phyloP scores from a whole-genome alignment of 306 rosid species.

The Phaseolus lunatus region DNA sequence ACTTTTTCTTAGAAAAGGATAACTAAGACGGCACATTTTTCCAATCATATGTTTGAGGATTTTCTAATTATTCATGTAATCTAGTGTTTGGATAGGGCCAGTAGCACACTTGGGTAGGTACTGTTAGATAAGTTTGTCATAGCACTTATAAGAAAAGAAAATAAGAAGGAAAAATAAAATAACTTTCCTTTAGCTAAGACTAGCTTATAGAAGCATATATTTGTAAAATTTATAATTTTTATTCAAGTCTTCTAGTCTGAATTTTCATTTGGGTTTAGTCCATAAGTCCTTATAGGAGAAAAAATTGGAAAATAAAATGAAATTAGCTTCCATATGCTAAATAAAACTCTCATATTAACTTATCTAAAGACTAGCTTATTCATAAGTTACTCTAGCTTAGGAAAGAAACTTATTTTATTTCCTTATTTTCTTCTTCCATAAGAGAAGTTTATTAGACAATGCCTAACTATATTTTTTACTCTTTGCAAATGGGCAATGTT shows the following conservation, averaged over 20 bases:
- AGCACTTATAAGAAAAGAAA: neutral
- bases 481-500: neutral
- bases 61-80: no score
- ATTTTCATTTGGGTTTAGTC: no score
- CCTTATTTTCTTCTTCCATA: neutral
- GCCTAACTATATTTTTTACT: neutral
- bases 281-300: neutral
- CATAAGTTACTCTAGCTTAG: neutral
- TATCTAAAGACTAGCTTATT: neutral
- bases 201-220: neutral
- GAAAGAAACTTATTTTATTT: neutral
- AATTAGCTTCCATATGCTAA: neutral
- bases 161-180: neutral
- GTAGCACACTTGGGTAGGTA: no score
- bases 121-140: no score
- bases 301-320: no score
- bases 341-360: neutral
- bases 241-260: no score
- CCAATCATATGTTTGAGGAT: no score
- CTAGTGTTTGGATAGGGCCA: no score
- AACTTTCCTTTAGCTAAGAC: no score
- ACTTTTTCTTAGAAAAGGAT: no score
- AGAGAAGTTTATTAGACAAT: neutral
- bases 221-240: no score
- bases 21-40: no score